Conservation (phyloP, 2,329 filamentous ascomycete genomes). For the Ophiobolus disseminans region DNA sequence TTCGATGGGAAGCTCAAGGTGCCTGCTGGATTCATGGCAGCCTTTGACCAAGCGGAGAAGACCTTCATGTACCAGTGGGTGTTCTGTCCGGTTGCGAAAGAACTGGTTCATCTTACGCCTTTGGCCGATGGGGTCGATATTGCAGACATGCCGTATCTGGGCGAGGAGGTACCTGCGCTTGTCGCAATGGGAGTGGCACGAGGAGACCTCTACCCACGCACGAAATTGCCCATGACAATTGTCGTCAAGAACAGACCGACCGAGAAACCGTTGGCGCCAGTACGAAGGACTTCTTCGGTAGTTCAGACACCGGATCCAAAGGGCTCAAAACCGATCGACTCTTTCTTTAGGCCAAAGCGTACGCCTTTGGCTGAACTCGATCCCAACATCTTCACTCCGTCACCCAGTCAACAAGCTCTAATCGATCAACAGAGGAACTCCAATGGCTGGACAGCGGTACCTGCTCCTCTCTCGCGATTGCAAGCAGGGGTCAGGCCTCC, state of each 20-base stretch:
- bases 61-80: constrained; percentile 96
- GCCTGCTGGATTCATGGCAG: constrained; percentile 79
- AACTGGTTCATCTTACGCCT: constrained; percentile 77
- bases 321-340: constrained; percentile 66
- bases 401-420: constrained; percentile 68
- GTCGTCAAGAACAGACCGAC: constrained; percentile 42
- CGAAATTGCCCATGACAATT: constrained; percentile 69
- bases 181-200: constrained; percentile 76
- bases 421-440: constrained; percentile 60
- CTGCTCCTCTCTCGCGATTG: constrained; percentile 52
- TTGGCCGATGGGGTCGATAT: constrained; percentile 68
- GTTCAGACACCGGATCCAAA: constrained; percentile 61
- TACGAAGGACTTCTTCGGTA: constrained; percentile 28
- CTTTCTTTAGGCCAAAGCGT: constrained; percentile 70
- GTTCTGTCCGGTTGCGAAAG: constrained; percentile 76
- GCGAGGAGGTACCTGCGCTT: constrained; percentile 71
- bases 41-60: constrained; percentile 84
- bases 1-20: constrained; percentile 88
- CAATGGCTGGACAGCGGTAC: constrained; percentile 62
- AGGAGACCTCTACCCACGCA: constrained; percentile 89
- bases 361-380: constrained; percentile 71
- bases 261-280: constrained; percentile 48
- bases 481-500: constrained; percentile 32
- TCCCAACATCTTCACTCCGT: constrained; percentile 71
- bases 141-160: constrained; percentile 81